Evolutionary conservation across 768 basidiomycete genomes (phyloP), one percentile per base, ranked within the genome.

Genomic region (Kwoniella sp.): DNA sequence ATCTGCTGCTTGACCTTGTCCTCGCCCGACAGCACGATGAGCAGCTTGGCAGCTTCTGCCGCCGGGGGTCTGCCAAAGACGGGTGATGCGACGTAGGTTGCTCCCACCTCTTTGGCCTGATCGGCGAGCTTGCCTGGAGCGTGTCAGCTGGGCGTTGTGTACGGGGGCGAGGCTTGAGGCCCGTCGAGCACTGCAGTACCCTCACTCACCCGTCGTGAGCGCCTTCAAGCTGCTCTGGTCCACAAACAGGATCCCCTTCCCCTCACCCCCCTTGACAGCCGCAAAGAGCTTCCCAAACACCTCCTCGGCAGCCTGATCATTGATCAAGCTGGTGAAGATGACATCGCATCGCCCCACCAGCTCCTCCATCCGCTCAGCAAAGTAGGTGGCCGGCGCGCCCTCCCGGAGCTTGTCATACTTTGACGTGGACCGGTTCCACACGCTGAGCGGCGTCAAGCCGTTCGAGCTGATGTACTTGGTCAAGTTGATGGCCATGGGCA

Each of bases 31-130:
- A 53, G 32, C 14, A 60, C 42, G n/a, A 37, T 34, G 19, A 60
- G 33, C 2, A 64, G 50, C 31, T 55, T 47, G 8, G 44, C 32
- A 8, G 52, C 42, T 39, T 50, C 32, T 20, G 62, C 62, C 26
- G 46, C 53, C 1, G 49, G 50, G 9, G 62, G 62, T 39, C 44
- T 51, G n/a, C 62, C 62, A 27, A 64, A 64, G 8, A 64, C 59
- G 9, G 59, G 51, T 23, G 27, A 50, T 5, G 62, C 34, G 22
- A 64, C 32, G 46, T 64, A 64, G 10, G 39, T 39, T 4, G 39
- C 50, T 8, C 55, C 55, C 9, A 29, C 51, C 17, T 37, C 31
- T 48, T 53, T 38, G 12, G 48, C 55, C 33, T 50, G 33, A 33
- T 50, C 44, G 15, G 45, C 37, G 22, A 63, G 38, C 34, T 57